Base-by-base conservation (phyloP, 371 early-diverging fungal species). In the Rhizopus arrhizus region DNA sequence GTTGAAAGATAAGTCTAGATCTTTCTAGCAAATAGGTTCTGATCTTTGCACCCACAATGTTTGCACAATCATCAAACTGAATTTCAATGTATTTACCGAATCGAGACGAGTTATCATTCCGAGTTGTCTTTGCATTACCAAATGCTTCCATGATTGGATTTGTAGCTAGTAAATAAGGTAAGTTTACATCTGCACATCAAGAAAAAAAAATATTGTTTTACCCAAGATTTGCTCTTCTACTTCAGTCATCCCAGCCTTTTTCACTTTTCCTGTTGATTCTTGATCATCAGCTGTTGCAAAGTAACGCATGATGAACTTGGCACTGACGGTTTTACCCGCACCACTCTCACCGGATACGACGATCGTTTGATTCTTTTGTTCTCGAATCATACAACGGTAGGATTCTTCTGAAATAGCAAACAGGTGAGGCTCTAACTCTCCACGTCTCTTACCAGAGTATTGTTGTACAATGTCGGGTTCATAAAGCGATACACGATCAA, bases 131-230 rank as follows among this genome's bases (percentile, higher is more conserved):
- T 59, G 99, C 96, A 85, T 99, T 99, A 73, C 99, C 99, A 80
- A 99, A 99, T 22, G 98, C 92, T 87, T 99, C 99, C 82, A 99
- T 90, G 67, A 99, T 94, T 7, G 99, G 98, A 74, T 99, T 98
- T 60, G 99, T 95, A 8, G 97, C 91, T 80, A 48, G 34, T 43
- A 40, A 35, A 53, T 32, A 32, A 7, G n/a, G 13, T 38, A 45
- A 57, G 59, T 43, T 42, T 58, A 36, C 10, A 61, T 50, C 13
- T 55, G 47, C 38, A 15, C 8, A 12, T 40, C 40, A 40, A 40
- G 40, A 40, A 45, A 48, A 15, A 5, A 3, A 15, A 28, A 5
- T 29, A 2, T 10, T 33, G 11, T 48, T 36, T 57, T 74, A 81
- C 83, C 83, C 50, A 92, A 65, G 60, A 93, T 89, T 70, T 90